Base-by-base conservation (phyloP, 305 asterid species). In the Ajuga reptans region DNA sequence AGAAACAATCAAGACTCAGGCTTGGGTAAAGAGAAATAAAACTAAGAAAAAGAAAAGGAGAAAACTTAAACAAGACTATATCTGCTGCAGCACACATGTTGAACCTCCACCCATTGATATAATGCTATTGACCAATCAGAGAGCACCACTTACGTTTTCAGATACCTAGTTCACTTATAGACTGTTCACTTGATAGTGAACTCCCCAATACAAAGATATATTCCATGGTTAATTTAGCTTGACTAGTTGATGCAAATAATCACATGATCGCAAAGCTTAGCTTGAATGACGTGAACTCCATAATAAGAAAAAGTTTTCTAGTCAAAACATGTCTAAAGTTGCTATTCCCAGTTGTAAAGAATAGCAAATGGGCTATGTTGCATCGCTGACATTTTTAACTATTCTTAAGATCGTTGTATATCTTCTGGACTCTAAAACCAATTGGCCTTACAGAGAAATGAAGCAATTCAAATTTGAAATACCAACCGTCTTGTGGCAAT, bases 401-500 rank as follows among this genome's bases (percentile, higher is more conserved):
- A 21, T 47, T 14, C 46, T 75, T 57, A 75, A 14, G 41, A 73
- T 64, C 46, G 14, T 53, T 47, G 15, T 46, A 46, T 65, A 34
- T 55, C 64, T 68, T 72, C 64, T 34, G 69, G 52, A 37, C 51
- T 42, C 42, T 34, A 41, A 57, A 58, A 50, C 27, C 51, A 60
- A 66, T 64, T 5, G n/a, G 42, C 51, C 61, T 37, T n/a, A 58
- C 66, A 50, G 52, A 68, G 33, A 69, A 53, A 69, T 42, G 63
- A 52, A 51, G 71, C 50, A 59, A 37, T 59, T 34, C 29, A 17
- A 34, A 39, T 39, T 9, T 39, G 2, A 9, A 39, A 66, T 65
- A 73, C 85, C 36, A 77, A 87, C 97, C 87, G 97, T 91, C 79
- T 73, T 89, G 83, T 87, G 97, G 79, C 97, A 91, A 84, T 91